Base-by-base conservation (phyloP, 1,139 yeast genomes). In the Geotrichum siamense region DNA sequence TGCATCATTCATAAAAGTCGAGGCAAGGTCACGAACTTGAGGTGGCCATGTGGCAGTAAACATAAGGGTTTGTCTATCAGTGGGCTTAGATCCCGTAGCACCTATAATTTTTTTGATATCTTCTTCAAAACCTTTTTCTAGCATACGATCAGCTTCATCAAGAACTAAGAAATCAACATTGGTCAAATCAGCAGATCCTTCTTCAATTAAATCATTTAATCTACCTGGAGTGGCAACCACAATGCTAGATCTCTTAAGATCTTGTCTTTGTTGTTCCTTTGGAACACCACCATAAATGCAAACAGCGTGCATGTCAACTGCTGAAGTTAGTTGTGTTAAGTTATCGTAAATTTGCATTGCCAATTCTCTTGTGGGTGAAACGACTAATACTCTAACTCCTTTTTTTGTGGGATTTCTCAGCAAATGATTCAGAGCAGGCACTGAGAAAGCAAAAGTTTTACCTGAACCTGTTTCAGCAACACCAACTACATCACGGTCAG, bases 401-500 rank as follows among this genome's bases (percentile, higher is more conserved):
- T 67, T 65, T 39, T 41, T 41, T 12, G 45, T 44, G 22, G 44
- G 65, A 25, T 44, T 28, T 37, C 53, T 43, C 20, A 57, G 41
- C 39, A 87, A 68, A 53, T 79, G 79, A 62, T 86, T 75, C 48
- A 91, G 75, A n/a, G 96, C 96, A 36, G 99, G 99, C 16, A 91
- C 94, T 59, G 97, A 96, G 62, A 91, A 91, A 1, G 97, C 97
- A 65, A 89, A 81, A 0, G 98, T 91, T 65, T 91, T 91, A 58
- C 98, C 98, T 0, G 96, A 86, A 38, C 98, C 98, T 10, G 98
- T 91, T 68, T 91, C 97, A 23, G 98, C 98, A 50, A 93, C 96
- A 60, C 98, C 98, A 52, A 91, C 78, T 30, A 89, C 95, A 62
- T 91, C 98, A 52, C 82, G 75, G 16, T 84, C 83, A 27, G 78